Evolutionary conservation across 2,329 filamentous ascomycete species (phyloP).

Genomic region (Xylariaceae sp.): DNA sequence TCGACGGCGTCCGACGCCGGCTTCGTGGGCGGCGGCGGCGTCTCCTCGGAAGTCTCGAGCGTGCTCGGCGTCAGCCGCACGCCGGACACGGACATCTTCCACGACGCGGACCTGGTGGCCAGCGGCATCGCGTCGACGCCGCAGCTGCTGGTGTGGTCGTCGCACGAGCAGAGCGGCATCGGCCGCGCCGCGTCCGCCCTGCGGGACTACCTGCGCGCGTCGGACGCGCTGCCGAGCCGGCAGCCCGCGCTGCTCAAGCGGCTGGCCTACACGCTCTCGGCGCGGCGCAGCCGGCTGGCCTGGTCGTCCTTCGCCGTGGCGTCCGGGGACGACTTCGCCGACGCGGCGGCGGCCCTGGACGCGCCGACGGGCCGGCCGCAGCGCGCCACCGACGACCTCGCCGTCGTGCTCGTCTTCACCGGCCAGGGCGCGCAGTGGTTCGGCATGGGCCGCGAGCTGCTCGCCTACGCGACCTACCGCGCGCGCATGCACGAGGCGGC

Average conservation of each 20-base stretch:
- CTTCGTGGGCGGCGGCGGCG: slow-evolving; percentile 12
- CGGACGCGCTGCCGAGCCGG: slow-evolving; percentile 11
- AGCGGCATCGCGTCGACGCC: slow-evolving; percentile 15
- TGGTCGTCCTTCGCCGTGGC: slow-evolving; percentile 21
- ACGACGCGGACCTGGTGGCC: slow-evolving; percentile 14
- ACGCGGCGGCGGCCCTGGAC: slow-evolving; percentile 14
- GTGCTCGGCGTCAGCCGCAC: slow-evolving; percentile 12
- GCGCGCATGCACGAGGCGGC: slow-evolving; percentile 19
- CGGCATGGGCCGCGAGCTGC: slow-evolving; percentile 25
- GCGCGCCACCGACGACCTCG: slow-evolving; percentile 13
- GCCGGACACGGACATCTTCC: slow-evolving; percentile 16
- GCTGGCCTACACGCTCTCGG: slow-evolving; percentile 17
- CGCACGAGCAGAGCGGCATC: slow-evolving; percentile 21
- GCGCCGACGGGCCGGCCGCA: slow-evolving; percentile 17
- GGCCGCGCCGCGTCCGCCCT: slow-evolving; percentile 15
- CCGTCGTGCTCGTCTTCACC: slow-evolving; percentile 21
- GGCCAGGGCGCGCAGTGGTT: slow-evolving; percentile 25
- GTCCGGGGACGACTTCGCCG: slow-evolving; percentile 14
- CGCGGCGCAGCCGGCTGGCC: slow-evolving; percentile 16
- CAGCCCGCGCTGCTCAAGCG: slow-evolving; percentile 14
- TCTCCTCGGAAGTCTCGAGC: slow-evolving; percentile 10
- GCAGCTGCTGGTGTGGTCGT: slow-evolving; percentile 20
- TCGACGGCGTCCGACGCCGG: slow-evolving; percentile 14
- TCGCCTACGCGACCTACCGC: slow-evolving; percentile 18
- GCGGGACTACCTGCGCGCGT: slow-evolving; percentile 15